phyloP scores from a whole-genome alignment of 495 filamentous ascomycete species.

The Penicillium silybi region DNA sequence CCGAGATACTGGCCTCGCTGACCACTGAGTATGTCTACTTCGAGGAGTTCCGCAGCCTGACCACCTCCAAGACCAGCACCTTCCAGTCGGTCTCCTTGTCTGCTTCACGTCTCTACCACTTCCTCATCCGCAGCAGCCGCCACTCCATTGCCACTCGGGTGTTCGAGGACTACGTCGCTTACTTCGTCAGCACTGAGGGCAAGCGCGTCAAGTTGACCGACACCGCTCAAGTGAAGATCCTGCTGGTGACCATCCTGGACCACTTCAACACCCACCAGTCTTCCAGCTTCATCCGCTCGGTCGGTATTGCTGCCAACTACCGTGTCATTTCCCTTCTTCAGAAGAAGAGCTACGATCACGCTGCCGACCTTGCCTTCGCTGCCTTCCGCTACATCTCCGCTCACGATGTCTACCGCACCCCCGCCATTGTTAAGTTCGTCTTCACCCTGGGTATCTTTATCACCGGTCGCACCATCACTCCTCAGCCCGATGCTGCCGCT shows the following conservation, averaged over 20 bases:
- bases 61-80: conserved; percentile 25
- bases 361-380: conserved; percentile 29
- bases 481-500: conserved; percentile 11
- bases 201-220: conserved; percentile 27
- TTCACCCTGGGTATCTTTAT: conserved; percentile 28
- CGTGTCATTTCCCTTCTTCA: conserved; percentile 27
- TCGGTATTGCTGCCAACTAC: conserved; percentile 33
- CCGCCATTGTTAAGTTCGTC: conserved; percentile 27
- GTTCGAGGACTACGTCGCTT: conserved; percentile 21
- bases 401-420: conserved; percentile 20
- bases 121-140: conserved; percentile 27
- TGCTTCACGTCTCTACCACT: conserved; percentile 29
- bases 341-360: conserved; percentile 21
- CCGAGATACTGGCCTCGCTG: conserved; percentile 33
- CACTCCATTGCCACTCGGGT: conserved; percentile 16
- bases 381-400: conserved; percentile 31
- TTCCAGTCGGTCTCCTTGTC: conserved; percentile 24
- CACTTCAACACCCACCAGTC: conserved; percentile 32
- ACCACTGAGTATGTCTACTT: conserved; percentile 38
- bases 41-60: conserved; percentile 31
- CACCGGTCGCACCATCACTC: conserved; percentile 19
- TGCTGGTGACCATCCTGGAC: conserved; percentile 25
- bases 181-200: conserved; percentile 31
- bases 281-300: conserved; percentile 33
- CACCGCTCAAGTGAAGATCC: conserved; percentile 22